Evolutionary conservation across 169 alveolate species (phyloP).

Genomic region (Eimeria sp.): DNA sequence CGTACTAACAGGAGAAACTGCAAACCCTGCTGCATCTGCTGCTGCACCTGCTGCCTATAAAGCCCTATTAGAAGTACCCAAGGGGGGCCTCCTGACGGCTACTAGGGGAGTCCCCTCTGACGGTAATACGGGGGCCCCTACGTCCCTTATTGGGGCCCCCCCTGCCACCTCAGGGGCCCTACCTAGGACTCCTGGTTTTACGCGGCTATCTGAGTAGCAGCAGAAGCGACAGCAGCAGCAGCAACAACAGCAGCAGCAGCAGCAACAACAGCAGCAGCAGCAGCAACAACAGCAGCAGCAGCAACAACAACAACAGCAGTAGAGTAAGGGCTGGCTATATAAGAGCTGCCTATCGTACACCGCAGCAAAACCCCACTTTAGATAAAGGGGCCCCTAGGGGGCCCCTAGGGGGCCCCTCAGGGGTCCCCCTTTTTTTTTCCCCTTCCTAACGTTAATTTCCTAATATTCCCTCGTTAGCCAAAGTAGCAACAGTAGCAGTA

Average conservation of each 20-base stretch:
- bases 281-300: too few relatives aligned
- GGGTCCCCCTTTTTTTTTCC: too few relatives aligned
- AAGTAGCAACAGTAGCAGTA: too few relatives aligned
- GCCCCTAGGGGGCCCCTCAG: too few relatives aligned
- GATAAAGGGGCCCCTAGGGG: not conserved
- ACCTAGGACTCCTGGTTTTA: not conserved
- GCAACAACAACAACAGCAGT: too few relatives aligned
- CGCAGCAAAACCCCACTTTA: not conserved
- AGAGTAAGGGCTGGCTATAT: not conserved
- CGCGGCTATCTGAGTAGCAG: not conserved
- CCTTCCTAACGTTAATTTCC: not conserved
- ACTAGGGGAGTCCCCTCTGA: not conserved
- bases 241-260: not conserved
- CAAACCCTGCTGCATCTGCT: not conserved
- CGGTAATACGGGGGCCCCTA: too few relatives aligned
- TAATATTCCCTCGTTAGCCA: too few relatives aligned
- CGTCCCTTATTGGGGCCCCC: too few relatives aligned
- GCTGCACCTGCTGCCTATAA: not conserved
- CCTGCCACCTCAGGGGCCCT: not conserved
- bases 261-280: not conserved
- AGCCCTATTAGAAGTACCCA: not conserved
- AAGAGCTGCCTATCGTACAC: too few relatives aligned
- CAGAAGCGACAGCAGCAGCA: conserved; percentile 16
- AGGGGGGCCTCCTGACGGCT: not conserved
- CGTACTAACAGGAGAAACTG: too few relatives aligned